Percentiles rank a stretch among this genome's conserved stretches.
Conservation (phyloP, 345 rosid species). For the Lepidium didymum region DNA sequence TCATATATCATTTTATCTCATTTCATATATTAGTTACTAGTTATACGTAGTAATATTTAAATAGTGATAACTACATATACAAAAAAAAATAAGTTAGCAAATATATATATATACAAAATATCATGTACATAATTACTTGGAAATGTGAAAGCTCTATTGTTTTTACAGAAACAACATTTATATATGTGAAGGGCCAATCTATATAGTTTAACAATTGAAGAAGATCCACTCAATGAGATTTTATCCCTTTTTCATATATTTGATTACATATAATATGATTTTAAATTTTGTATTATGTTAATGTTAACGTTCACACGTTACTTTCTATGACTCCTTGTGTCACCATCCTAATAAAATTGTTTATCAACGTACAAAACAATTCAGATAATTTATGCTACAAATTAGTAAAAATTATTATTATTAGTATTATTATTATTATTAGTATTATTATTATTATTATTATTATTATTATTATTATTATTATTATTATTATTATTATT, state of each 20-base stretch:
- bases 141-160: neutral
- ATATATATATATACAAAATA: too few relatives aligned
- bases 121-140: neutral
- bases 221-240: constrained; percentile 11
- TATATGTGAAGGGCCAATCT: neutral
- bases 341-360: constrained; percentile 18
- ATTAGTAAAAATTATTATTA: neutral
- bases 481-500: too few relatives aligned
- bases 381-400: constrained; percentile 5
- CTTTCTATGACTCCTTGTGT: constrained; percentile 15
- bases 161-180: neutral
- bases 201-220: constrained; percentile 12
- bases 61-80: too few relatives aligned
- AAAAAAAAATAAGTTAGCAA: too few relatives aligned
- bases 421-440: too few relatives aligned
- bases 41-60: too few relatives aligned
- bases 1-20: too few relatives aligned
- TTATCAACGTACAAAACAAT: constrained; percentile 14
- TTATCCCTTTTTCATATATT: constrained; percentile 7
- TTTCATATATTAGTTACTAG: too few relatives aligned
- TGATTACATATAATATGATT: neutral
- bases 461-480: too few relatives aligned
- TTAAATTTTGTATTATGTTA: constrained; percentile 2
- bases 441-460: too few relatives aligned
- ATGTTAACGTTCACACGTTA: constrained; percentile 26